These are phyloP conservation scores for Trichoderma virens DNA, from an alignment of 495 filamentous ascomycete genomes.

Conservation along the genomic window DNA sequence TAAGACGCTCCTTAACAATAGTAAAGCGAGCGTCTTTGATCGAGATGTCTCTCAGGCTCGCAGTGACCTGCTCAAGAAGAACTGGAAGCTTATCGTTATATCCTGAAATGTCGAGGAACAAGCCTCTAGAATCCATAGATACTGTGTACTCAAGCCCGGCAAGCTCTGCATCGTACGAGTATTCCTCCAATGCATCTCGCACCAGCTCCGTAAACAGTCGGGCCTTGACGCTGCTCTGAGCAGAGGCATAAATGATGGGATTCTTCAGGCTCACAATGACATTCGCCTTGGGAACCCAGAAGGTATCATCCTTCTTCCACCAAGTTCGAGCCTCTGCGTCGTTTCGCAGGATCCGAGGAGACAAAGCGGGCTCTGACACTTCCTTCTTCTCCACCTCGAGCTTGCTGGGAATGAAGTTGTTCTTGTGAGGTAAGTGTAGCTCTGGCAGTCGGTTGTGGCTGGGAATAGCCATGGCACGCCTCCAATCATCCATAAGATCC, in stretches of 20 bases:
- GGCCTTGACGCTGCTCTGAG: slow-evolving; percentile 67
- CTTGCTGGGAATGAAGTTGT: slow-evolving; percentile 93
- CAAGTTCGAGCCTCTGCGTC: slow-evolving; percentile 79
- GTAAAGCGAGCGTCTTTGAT: slow-evolving; percentile 78
- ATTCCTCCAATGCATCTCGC: slow-evolving; percentile 83
- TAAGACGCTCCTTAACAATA: slow-evolving; percentile 81
- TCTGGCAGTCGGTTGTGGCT: slow-evolving; percentile 53
- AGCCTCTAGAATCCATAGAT: slow-evolving; percentile 56
- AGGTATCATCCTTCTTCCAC: slow-evolving; percentile 98
- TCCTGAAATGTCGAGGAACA: slow-evolving; percentile 74
- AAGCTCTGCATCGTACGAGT: slow-evolving; percentile 93
- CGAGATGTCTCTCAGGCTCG: slow-evolving; percentile 77
- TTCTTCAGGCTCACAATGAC: slow-evolving; percentile 73
- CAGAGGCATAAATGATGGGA: slow-evolving; percentile 66
- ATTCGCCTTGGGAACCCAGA: slow-evolving; percentile 96
- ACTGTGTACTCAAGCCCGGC: slow-evolving; percentile 83
- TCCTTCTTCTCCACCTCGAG: slow-evolving; percentile 94
- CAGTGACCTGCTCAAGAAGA: slow-evolving; percentile 82
- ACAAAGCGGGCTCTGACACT: slow-evolving; percentile 59
- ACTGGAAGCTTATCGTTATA: slow-evolving; percentile 96
- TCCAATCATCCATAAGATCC: slow-evolving; percentile 63
- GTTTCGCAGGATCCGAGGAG: slow-evolving; percentile 80
- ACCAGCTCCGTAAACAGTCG: slow-evolving; percentile 83
- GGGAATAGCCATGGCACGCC: slow-evolving; percentile 50
- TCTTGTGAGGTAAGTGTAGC: slow-evolving; percentile 83